Conservation (phyloP, 2,329 filamentous ascomycete species). For the Pseudogymnoascus sp. region DNA sequence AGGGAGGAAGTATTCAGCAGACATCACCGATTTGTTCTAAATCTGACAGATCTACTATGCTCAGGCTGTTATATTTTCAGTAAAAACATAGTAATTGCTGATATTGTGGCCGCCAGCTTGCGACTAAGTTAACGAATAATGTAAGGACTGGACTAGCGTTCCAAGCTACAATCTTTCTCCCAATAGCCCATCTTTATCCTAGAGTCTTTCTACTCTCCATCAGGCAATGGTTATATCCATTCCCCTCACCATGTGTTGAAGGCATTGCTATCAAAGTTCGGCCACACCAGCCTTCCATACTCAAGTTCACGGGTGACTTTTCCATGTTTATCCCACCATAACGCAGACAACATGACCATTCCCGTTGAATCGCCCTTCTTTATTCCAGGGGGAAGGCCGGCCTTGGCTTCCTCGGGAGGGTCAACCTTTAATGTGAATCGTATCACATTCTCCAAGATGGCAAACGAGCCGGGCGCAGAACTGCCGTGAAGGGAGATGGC, state of each 20-base stretch:
- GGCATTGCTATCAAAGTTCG: background rate
- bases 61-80: background rate
- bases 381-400: conserved; percentile 1
- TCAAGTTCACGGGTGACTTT: background rate
- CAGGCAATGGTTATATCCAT: background rate
- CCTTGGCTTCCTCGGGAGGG: background rate
- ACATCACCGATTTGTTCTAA: background rate
- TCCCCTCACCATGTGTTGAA: background rate
- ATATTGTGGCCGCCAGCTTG: background rate
- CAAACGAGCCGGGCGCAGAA: conserved; percentile 10
- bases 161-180: background rate
- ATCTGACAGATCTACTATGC: background rate
- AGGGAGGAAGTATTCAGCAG: background rate
- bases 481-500: conserved; percentile 9
- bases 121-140: background rate
- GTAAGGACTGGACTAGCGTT: background rate
- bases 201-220: background rate
- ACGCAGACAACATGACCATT: background rate
- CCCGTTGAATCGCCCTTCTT: conserved; percentile 9
- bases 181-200: background rate
- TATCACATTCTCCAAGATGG: conserved; percentile 11
- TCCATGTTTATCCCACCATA: background rate
- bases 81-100: background rate
- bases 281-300: background rate
- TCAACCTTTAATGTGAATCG: conserved; percentile 10